Base-by-base conservation (phyloP, 2,329 filamentous ascomycete genomes). In the Ascochyta koolunga region DNA sequence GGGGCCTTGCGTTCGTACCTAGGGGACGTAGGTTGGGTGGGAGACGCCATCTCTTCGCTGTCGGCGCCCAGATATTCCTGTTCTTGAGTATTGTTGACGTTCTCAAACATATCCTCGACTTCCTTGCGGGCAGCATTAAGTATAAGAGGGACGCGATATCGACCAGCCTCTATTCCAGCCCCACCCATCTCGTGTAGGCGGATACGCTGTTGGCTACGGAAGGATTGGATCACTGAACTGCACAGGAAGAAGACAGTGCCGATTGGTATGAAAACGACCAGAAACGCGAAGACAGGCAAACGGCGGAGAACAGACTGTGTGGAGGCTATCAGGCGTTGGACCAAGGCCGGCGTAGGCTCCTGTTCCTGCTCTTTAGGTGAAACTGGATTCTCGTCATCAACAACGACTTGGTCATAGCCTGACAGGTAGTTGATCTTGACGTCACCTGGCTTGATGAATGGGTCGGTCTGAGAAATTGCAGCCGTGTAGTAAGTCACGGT, bases 401-500 rank as follows among this genome's bases (percentile, higher is more conserved):
- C 76, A 19, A 98, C 81, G 8, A 96, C 86, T 43, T 88, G 81
- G 33, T 88, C 86, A 64, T 90, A 93, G 21, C 88, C 90, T 29
- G 85, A 76, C 1, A 93, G 71, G 65, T 89, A 96, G 68, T 90
- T 90, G 62, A 91, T 79, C 19, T 88, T 85, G 56, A 93, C 72
- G 4, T 82, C 84, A 18, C 87, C 83, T 15, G 89, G 70, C 59
- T 92, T 81, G 0, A 81, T 81, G 68, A 86, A 98, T 0, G 92
- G 93, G 66, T 98, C 90, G 0, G 82, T 89, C 66, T 86, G 87
- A 21, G 87, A 82, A 39, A 97, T 91, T 18, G 81, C 82, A 0
- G 91, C 90, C 0, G 93, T 97, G 72, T 93, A 96, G 76, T 90
- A 91, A 0, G 88, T 85, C 4, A 91, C 90, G 38, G 85, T 90